Evolutionary conservation across 2,329 filamentous ascomycete genomes (phyloP), one percentile per base, ranked within the genome.

Genomic region (Epichloe amarillans): DNA sequence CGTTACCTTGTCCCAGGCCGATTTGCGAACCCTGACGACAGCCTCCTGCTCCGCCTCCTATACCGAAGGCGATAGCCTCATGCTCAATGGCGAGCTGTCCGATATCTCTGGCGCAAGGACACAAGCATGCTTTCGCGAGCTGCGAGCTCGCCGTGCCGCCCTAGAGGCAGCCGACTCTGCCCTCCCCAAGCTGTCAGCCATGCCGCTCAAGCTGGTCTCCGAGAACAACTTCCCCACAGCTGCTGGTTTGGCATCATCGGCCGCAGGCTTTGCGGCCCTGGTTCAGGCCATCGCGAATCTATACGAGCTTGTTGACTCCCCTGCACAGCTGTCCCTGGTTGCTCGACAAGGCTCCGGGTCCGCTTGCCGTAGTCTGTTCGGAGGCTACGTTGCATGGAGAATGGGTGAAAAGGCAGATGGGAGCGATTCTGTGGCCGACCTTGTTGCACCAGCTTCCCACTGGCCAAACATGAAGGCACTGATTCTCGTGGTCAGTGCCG

Each of bases 201-300:
- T 86, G 61, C 82, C 86, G 36, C 80, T 98, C 54, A 86, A 84
- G 60, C 84, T 98, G 57, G 89, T 96, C 51, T 93, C 87, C 52
- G 86, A 93, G 73, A 98, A 98, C 78, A 98, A 98, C 77, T 98
- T 98, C 77, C 93, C 93, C 56, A 98, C 93, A 2, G 93, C 93
- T 26, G 93, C 93, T 4, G 93, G 93, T 6, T 82, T 98, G 15
- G 83, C 83, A 4, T 84, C 79, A 17, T 86, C 82, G 0, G 83
- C 82, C 1, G 82, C 82, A 1, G 82, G 82, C 5, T 84, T 85
- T 56, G 82, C 82, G 3, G 82, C 82, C 19, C 71, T 85, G 5
- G 82, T 97, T 19, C 80, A 89, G 52, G 90, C 88, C 56, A 88
- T 98, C 60, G 93, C 93, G 37, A 80, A 97, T 66, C 79, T 98